A percentile compares a stretch with the other conserved stretches of the same genome.
Evolutionary conservation across 139 green algal species (phyloP).

Genomic region (Deuterostichococcus epilithicus): DNA sequence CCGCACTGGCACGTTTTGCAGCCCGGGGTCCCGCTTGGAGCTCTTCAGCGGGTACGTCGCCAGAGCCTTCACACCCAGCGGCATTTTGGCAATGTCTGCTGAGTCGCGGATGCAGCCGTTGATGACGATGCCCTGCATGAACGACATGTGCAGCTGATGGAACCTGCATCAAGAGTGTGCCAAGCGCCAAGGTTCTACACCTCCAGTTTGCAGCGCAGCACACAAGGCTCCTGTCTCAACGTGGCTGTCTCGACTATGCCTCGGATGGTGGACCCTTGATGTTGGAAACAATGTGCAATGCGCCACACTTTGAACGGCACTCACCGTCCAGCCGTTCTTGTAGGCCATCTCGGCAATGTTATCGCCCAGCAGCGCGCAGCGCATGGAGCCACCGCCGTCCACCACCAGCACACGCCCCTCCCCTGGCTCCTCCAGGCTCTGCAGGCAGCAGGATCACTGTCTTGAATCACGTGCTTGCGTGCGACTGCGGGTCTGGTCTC

Average conservation of each 20-base stretch:
- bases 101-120: conserved; percentile 93
- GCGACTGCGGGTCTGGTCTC: not conserved
- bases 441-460: not conserved
- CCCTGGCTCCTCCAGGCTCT: conserved; percentile 75
- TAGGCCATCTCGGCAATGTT: conserved; percentile 85
- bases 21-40: conserved; percentile 79
- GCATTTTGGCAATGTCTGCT: conserved; percentile 80
- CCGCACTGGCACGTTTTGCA: conserved; percentile 76
- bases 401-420: conserved; percentile 86
- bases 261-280: not conserved
- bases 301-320: conserved; percentile 6
- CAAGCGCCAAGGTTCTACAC: no score
- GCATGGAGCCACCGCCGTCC: conserved; percentile 78
- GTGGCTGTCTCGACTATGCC: no score
- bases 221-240: no score
- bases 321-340: conserved; percentile 88
- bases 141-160: not conserved
- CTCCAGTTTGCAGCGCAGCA: no score
- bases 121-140: conserved; percentile 83
- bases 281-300: not conserved
- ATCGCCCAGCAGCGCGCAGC: conserved; percentile 93
- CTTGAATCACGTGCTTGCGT: not conserved
- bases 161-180: conserved; percentile 2
- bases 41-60: conserved; percentile 85
- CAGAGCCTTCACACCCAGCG: conserved; percentile 85